phyloP scores from a whole-genome alignment of 1,139 yeast species.

The Sugiyamaella pinicola region DNA sequence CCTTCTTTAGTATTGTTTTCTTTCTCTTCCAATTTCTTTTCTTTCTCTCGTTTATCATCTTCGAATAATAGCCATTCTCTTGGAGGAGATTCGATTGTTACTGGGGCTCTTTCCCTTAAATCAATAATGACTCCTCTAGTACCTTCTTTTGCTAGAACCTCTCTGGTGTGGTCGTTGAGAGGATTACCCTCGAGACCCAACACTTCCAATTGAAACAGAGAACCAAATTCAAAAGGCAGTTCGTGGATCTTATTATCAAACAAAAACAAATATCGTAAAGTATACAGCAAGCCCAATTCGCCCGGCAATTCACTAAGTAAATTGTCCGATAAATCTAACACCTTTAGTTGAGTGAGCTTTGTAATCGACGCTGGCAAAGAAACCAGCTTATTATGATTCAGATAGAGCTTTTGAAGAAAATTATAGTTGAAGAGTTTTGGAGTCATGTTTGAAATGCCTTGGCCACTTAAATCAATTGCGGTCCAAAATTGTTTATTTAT shows the following conservation, averaged over 20 bases:
- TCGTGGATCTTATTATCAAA: constrained; percentile 81
- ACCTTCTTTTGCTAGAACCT: constrained; percentile 77
- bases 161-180: constrained; percentile 63
- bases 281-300: constrained; percentile 81
- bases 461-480: constrained; percentile 89
- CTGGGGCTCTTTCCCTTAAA: constrained; percentile 80
- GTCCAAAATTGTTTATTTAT: constrained; percentile 89
- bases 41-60: constrained; percentile 39
- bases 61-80: constrained; percentile 82
- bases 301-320: constrained; percentile 68
- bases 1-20: constrained; percentile 29
- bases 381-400: constrained; percentile 81
- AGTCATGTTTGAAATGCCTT: constrained; percentile 71
- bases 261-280: constrained; percentile 76
- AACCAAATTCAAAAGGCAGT: constrained; percentile 85
- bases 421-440: constrained; percentile 77
- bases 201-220: constrained; percentile 78
- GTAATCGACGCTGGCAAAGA: constrained; percentile 69
- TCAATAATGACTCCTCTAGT: constrained; percentile 79
- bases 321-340: constrained; percentile 84
- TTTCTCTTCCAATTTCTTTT: not conserved
- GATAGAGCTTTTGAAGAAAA: constrained; percentile 82
- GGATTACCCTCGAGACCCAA: constrained; percentile 95
- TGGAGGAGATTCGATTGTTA: constrained; percentile 63
- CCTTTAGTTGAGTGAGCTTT: constrained; percentile 71